These are phyloP conservation scores for Paramecium primaurelia DNA, from an alignment of 73 alveolate species.

Conservation along the genomic window DNA sequence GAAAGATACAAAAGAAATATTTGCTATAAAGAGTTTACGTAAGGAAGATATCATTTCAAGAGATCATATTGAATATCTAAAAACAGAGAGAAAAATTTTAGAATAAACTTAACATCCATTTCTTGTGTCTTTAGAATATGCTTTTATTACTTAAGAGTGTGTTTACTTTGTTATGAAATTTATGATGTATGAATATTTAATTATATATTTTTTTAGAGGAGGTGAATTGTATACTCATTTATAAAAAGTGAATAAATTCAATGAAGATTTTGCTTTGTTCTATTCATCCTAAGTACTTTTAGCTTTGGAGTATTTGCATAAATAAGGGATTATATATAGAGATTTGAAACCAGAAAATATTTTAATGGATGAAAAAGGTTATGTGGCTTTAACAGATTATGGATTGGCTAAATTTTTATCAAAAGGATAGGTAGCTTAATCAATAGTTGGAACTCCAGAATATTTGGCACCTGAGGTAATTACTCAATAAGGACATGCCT, in stretches of 20 bases:
- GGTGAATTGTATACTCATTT: constrained; percentile 58
- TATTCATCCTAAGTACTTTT: constrained; percentile 51
- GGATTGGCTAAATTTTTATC: constrained; percentile 81
- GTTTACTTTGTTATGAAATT: constrained; percentile 82
- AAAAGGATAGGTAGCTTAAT: constrained; percentile 65
- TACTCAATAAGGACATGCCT: constrained; percentile 73
- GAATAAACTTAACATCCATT: constrained; percentile 90
- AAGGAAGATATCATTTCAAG: constrained; percentile 84
- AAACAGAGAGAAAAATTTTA: constrained; percentile 95
- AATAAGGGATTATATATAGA: constrained; percentile 73
- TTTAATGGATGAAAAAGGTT: constrained; percentile 77
- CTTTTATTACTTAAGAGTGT: constrained; percentile 79
- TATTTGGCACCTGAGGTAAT: constrained; percentile 87
- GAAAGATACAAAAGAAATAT: constrained; percentile 70
- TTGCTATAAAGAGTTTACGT: constrained; percentile 92
- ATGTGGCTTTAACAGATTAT: constrained; percentile 78
- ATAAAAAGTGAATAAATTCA: constrained; percentile 34
- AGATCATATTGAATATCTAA: constrained; percentile 75
- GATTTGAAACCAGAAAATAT: constrained; percentile 92
- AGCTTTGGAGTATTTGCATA: constrained; percentile 79
- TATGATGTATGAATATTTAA: constrained; percentile 52
- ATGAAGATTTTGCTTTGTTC: constrained; percentile 43
- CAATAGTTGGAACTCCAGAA: constrained; percentile 87
- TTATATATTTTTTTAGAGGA: constrained; percentile 21
- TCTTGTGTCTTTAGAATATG: constrained; percentile 90